Conservation (phyloP, 2,329 filamentous ascomycete genomes). For the Fusarium nurragi region DNA sequence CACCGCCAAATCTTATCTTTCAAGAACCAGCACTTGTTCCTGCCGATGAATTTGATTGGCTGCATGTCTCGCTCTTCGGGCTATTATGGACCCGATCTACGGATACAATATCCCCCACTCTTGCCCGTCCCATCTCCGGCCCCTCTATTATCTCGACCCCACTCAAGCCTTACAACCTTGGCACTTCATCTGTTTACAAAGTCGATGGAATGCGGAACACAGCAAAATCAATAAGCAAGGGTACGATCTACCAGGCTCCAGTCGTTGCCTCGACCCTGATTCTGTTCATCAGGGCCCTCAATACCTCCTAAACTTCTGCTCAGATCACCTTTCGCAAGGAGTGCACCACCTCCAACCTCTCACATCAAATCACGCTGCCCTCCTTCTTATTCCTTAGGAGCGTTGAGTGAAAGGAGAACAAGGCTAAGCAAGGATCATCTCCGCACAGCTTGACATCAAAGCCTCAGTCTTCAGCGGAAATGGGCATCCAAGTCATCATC, state of each 20-base stretch:
- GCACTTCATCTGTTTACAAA: constrained; percentile 6
- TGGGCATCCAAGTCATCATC: neutral
- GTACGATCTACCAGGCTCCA: neutral
- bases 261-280: neutral
- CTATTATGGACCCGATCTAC: constrained; percentile 8
- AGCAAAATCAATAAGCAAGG: neutral
- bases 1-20: constrained; percentile 31
- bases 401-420: neutral
- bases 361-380: constrained; percentile 22
- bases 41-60: neutral
- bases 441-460: neutral
- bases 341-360: constrained; percentile 7
- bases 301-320: neutral
- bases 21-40: neutral
- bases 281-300: neutral
- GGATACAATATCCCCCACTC: neutral
- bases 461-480: neutral
- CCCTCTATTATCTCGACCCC: constrained; percentile 7
- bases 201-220: neutral
- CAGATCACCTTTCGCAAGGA: neutral
- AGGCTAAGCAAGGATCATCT: constrained; percentile 1
- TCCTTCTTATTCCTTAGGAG: neutral
- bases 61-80: neutral
- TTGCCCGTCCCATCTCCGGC: constrained; percentile 22
- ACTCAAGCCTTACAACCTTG: constrained; percentile 8